phyloP scores from a whole-genome alignment of 805 yeast species.

The Hanseniaspora lindneri region DNA sequence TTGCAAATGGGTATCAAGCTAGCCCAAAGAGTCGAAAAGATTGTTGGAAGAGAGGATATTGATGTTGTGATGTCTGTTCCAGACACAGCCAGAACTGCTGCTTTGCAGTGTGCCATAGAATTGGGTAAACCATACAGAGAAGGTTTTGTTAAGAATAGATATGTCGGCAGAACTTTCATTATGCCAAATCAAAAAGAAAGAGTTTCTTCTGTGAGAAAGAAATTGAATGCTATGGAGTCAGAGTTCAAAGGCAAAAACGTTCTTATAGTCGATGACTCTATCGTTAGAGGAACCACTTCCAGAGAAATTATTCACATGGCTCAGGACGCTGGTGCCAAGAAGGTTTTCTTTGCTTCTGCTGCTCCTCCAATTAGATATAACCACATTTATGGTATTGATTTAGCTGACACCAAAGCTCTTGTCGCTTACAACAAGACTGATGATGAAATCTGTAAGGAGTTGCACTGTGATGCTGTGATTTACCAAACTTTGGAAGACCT shows the following conservation, averaged over 20 bases:
- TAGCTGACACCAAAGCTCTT: conserved; percentile 87
- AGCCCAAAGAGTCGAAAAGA: conserved; percentile 56
- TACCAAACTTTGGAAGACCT: conserved; percentile 80
- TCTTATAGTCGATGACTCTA: conserved; percentile 87
- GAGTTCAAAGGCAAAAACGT: conserved; percentile 82
- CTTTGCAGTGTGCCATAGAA: conserved; percentile 77
- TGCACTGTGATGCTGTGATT: conserved; percentile 85
- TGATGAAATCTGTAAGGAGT: conserved; percentile 57
- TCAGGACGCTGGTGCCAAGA: conserved; percentile 92
- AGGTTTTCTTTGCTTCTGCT: conserved; percentile 92
- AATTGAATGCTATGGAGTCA: conserved; percentile 88
- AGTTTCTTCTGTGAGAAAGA: conserved; percentile 83
- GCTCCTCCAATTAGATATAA: conserved; percentile 96
- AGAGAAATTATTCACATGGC: conserved; percentile 96
- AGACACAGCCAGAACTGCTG: conserved; percentile 94
- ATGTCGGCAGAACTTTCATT: conserved; percentile 94
- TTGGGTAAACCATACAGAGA: conserved; percentile 80
- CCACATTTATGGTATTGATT: conserved; percentile 94
- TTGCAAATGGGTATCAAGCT: conserved; percentile 86
- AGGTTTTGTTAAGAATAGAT: conserved; percentile 92
- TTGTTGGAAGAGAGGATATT: conserved; percentile 41
- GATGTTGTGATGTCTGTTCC: conserved; percentile 98
- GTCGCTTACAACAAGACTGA: conserved; percentile 76
- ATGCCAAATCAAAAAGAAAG: conserved; percentile 97
- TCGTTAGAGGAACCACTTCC: conserved; percentile 95